Base-by-base conservation (phyloP, 768 basidiomycete species). In the Leccinum arenicola region DNA sequence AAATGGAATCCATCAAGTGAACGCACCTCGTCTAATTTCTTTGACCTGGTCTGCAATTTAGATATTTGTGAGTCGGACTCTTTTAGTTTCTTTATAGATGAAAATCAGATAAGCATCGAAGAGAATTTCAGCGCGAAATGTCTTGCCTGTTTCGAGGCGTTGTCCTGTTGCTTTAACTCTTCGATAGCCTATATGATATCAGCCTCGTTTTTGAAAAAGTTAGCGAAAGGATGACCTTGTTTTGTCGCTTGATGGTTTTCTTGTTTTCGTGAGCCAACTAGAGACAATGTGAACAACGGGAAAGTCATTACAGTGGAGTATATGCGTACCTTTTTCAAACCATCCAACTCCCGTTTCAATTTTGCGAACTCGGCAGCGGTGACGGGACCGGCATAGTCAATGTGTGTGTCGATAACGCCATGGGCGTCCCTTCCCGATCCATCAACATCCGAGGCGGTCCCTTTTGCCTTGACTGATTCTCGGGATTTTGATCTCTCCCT, bases 11-110 rank as follows among this genome's bases (percentile, higher is more conserved):
- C 40, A 43, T 19, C 43, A 14, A 19, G 2, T 35, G 29, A 14
- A 62, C 75, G 35, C 62, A 88, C 88, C 70, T 88, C 87, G 57
- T 88, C 84, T 6, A 76, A 73, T 60, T 84, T 82, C 58, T 74
- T 80, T 8, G 73, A 68, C 62, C 82, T 85, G 40, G 63, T 67
- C 64, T 81, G 81, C 19, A 82, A 56, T 25, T 71, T 74, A n/a
- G 74, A 68, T 19, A 84, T 35, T 56, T 81, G 77, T 4, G 70
- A 70, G 57, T 82, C 80, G 40, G 77, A 76, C 11, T 82, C 82
- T 61, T 79, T 76, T 55, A 78, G 70, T 19, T 69, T 68, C 84
- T 43, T 19, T 6, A 43, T 84, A 54, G 14, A 43, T 49, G 33
- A 2, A 19, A 59, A 35, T 66, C 14, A 62, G 40, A 54, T 54